A percentile compares a stretch with the other conserved stretches of the same genome.
Evolutionary conservation across 768 basidiomycete species (phyloP).

Genomic region (Lactifluus hygrophoroides): DNA sequence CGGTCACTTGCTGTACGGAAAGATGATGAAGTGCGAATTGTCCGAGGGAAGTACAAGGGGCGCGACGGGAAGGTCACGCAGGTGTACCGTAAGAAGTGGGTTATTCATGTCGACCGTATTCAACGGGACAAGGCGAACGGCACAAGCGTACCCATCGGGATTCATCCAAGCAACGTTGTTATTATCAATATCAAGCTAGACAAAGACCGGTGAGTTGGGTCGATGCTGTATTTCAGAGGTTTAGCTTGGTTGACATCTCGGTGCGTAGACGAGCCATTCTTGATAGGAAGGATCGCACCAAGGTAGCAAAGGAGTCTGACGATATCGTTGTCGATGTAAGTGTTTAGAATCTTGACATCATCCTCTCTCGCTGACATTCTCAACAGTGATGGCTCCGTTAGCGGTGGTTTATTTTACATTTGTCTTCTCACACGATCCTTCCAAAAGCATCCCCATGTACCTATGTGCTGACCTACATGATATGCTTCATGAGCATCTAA

Average conservation of each 20-base stretch:
- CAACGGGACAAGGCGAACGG: slow-evolving; percentile 97
- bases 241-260: slow-evolving; percentile 2
- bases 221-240: not conserved
- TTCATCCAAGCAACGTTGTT: slow-evolving; percentile 95
- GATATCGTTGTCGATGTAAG: slow-evolving; percentile 77
- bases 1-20: slow-evolving; percentile 94
- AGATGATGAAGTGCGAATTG: slow-evolving; percentile 96
- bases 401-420: slow-evolving; percentile 24
- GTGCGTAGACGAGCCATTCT: slow-evolving; percentile 65
- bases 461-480: slow-evolving; percentile 47
- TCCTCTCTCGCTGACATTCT: slow-evolving; percentile 17
- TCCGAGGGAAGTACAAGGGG: slow-evolving; percentile 97
- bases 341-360: slow-evolving; percentile 20
- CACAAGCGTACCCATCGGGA: slow-evolving; percentile 84
- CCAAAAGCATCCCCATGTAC: slow-evolving; percentile 57
- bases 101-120: slow-evolving; percentile 97
- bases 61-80: slow-evolving; percentile 97
- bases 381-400: slow-evolving; percentile 31
- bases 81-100: slow-evolving; percentile 99
- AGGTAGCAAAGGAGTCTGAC: slow-evolving; percentile 38
- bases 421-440: slow-evolving; percentile 26
- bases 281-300: slow-evolving; percentile 79
- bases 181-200: slow-evolving; percentile 89
- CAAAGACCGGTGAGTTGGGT: slow-evolving; percentile 61
- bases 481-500: slow-evolving; percentile 41